A percentile compares a stretch with the other conserved stretches of the same genome.
Conservation (phyloP, 345 rosid species). For the Nephelium lappaceum region DNA sequence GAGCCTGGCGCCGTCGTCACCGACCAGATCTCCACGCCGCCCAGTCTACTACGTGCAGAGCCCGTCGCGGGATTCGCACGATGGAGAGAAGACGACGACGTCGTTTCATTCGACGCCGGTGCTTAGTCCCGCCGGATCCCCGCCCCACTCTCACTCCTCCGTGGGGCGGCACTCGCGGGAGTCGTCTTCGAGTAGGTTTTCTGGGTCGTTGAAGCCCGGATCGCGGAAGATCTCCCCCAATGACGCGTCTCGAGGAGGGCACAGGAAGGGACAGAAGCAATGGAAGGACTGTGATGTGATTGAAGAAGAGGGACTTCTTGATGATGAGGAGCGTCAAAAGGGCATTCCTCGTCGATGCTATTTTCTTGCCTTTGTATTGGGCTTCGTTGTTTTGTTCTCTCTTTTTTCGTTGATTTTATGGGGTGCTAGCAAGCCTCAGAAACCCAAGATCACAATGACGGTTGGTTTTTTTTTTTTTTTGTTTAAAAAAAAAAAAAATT, state of each 20-base stretch:
- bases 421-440: constrained; percentile 86
- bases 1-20: constrained; percentile 85
- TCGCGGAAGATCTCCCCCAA: constrained; percentile 87
- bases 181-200: constrained; percentile 88
- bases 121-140: constrained; percentile 86
- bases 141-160: constrained; percentile 93
- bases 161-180: constrained; percentile 88
- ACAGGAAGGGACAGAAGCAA: constrained; percentile 58
- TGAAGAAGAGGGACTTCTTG: constrained; percentile 95
- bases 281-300: constrained; percentile 80
- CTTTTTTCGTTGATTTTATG: constrained; percentile 82
- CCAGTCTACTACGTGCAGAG: constrained; percentile 94
- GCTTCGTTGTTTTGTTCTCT: constrained; percentile 83
- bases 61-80: constrained; percentile 96
- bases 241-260: constrained; percentile 53
- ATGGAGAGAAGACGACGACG: constrained; percentile 93
- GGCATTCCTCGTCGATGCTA: constrained; percentile 89
- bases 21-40: constrained; percentile 85
- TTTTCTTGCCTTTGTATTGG: constrained; percentile 70
- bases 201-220: constrained; percentile 88
- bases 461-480: constrained; percentile 28
- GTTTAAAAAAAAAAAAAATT: no score
- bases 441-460: constrained; percentile 86
- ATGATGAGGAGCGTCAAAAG: constrained; percentile 63
- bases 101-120: constrained; percentile 97